Evolutionary conservation across 768 basidiomycete species (phyloP).

Genomic region (Lactarius akahatsu): DNA sequence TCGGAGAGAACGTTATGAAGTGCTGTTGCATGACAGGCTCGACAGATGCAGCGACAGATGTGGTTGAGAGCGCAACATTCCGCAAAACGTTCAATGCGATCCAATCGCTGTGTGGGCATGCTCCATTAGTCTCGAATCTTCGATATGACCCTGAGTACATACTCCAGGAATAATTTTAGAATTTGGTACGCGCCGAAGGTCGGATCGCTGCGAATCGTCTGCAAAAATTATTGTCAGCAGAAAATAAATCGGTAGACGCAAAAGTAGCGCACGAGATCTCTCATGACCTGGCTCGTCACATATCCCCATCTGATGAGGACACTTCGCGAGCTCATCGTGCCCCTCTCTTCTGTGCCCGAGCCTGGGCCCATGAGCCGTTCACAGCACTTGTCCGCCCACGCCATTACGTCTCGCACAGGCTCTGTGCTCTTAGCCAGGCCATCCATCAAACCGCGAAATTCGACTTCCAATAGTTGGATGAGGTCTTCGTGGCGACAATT

Average conservation of each 20-base stretch:
- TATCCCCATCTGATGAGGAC: conserved; percentile 90
- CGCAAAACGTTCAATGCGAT: conserved; percentile 86
- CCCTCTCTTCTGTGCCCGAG: conserved; percentile 65
- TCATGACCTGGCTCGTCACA: conserved; percentile 90
- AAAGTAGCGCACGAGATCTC: conserved; percentile 66
- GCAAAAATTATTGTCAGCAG: conserved; percentile 16
- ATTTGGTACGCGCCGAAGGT: conserved; percentile 93
- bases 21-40: conserved; percentile 91
- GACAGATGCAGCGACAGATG: conserved; percentile 88
- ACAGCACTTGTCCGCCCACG: conserved; percentile 89
- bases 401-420: conserved; percentile 84
- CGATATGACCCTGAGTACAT: conserved; percentile 36
- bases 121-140: conserved; percentile 28
- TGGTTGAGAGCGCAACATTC: conserved; percentile 84
- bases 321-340: conserved; percentile 82
- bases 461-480: conserved; percentile 79
- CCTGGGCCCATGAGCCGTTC: conserved; percentile 77
- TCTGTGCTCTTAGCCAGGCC: conserved; percentile 67
- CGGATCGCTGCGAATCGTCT: conserved; percentile 92
- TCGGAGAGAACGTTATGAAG: conserved; percentile 84
- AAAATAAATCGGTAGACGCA: conserved; percentile 8
- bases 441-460: conserved; percentile 78
- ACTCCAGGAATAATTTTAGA: conserved; percentile 88
- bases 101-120: conserved; percentile 65
- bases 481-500: conserved; percentile 91